These are phyloP conservation scores for Colletotrichum limetticola DNA, from an alignment of 2,329 filamentous ascomycete genomes.

Conservation along the genomic window DNA sequence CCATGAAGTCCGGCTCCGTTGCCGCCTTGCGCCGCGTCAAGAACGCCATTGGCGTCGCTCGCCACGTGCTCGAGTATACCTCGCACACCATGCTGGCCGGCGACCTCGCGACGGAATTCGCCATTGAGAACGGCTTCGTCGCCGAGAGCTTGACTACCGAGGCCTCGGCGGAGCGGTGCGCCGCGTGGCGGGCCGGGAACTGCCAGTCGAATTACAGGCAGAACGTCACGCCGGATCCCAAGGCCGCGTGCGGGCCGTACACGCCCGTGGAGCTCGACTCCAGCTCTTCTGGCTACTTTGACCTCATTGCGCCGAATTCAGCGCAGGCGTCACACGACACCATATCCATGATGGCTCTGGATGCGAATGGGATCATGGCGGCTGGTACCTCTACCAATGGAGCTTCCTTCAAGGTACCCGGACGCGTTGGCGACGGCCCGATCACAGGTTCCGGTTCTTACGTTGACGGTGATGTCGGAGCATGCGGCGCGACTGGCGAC, in stretches of 20 bases:
- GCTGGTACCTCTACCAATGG: conserved; percentile 68
- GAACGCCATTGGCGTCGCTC: conserved; percentile 61
- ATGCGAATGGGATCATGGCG: conserved; percentile 57
- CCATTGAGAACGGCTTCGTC: conserved; percentile 60
- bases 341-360: conserved; percentile 62
- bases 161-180: conserved; percentile 52
- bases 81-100: conserved; percentile 63
- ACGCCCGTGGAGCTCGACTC: conserved; percentile 43
- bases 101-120: conserved; percentile 64
- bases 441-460: conserved; percentile 66
- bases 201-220: conserved; percentile 65
- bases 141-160: conserved; percentile 55
- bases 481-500: conserved; percentile 66
- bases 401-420: conserved; percentile 63
- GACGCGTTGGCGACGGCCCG: conserved; percentile 65
- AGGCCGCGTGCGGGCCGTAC: conserved; percentile 59
- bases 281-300: conserved; percentile 32
- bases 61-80: conserved; percentile 62
- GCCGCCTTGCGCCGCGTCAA: conserved; percentile 60
- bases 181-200: conserved; percentile 50
- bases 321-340: conserved; percentile 59
- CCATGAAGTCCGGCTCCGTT: conserved; percentile 64
- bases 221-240: conserved; percentile 56
- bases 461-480: conserved; percentile 63
- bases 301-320: conserved; percentile 32